A percentile compares a stretch with the other conserved stretches of the same genome.
These are phyloP conservation scores for Phytophthora cactorum DNA, from an alignment of 352 stramenopile genomes.

Conservation along the genomic window DNA sequence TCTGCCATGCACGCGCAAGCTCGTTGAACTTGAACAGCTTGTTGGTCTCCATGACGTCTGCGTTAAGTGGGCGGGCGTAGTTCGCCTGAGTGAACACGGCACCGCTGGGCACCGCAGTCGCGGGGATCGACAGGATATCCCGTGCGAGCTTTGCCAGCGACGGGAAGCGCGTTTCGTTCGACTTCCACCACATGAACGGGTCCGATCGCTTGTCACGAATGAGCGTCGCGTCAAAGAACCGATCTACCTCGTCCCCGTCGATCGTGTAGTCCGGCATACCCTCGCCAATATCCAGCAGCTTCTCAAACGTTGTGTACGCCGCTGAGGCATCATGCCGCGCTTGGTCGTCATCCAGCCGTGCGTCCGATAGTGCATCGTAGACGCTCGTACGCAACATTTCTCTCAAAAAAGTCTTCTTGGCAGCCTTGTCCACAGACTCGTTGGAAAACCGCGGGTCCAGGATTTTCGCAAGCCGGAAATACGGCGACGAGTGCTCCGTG, in stretches of 20 bases:
- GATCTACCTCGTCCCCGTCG: slow-evolving; percentile 79
- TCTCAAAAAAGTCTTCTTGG: slow-evolving; percentile 79
- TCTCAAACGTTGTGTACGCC: slow-evolving; percentile 84
- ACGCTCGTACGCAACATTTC: slow-evolving; percentile 80
- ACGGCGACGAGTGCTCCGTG: slow-evolving; percentile 70
- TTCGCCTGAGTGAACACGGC: slow-evolving; percentile 75
- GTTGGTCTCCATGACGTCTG: slow-evolving; percentile 64
- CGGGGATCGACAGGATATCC: slow-evolving; percentile 77
- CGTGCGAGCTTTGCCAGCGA: slow-evolving; percentile 75
- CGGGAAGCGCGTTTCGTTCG: slow-evolving; percentile 80
- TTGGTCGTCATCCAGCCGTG: slow-evolving; percentile 60
- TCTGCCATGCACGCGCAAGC: slow-evolving; percentile 77
- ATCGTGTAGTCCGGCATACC: slow-evolving; percentile 81
- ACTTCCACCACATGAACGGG: slow-evolving; percentile 86
- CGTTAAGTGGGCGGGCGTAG: slow-evolving; percentile 64
- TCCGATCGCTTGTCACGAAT: slow-evolving; percentile 84
- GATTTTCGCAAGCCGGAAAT: slow-evolving; percentile 80
- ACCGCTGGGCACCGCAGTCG: slow-evolving; percentile 69
- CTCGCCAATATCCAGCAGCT: slow-evolving; percentile 81
- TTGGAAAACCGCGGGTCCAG: slow-evolving; percentile 83
- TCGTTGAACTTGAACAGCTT: slow-evolving; percentile 82
- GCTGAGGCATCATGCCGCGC: slow-evolving; percentile 64
- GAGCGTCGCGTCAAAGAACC: slow-evolving; percentile 84
- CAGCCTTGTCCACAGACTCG: slow-evolving; percentile 74
- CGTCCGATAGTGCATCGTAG: slow-evolving; percentile 66